phyloP scores from a whole-genome alignment of 176 grass and related monocot genomes.

The Bonia amplexicaulis region DNA sequence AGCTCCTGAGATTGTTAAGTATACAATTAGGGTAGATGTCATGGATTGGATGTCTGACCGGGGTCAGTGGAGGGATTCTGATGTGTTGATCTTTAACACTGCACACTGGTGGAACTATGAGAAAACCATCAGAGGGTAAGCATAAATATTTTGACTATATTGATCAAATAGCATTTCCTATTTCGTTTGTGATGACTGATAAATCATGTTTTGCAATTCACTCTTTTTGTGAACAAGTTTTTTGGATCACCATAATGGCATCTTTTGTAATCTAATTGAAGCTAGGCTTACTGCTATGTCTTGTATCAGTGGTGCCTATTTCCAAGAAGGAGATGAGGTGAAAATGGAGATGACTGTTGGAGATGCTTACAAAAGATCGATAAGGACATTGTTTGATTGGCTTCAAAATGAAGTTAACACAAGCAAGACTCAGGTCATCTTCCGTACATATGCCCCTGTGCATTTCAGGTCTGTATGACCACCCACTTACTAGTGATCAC shows the following conservation, averaged over 20 bases:
- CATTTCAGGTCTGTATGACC: conserved; percentile 83
- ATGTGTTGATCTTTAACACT: conserved; percentile 79
- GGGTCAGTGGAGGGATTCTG: conserved; percentile 65
- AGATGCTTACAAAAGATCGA: conserved; percentile 62
- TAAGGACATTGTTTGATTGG: conserved; percentile 69
- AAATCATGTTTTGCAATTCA: background rate
- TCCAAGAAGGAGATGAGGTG: conserved; percentile 71
- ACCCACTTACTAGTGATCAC: background rate
- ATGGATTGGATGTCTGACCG: conserved; percentile 71
- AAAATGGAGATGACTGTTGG: conserved; percentile 82
- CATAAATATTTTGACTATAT: background rate
- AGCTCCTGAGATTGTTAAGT: conserved; percentile 45
- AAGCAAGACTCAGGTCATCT: conserved; percentile 84
- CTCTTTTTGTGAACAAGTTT: background rate
- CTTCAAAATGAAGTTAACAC: conserved; percentile 68
- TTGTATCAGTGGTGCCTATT: conserved; percentile 65
- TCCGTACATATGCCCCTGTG: conserved; percentile 84
- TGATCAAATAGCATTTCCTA: background rate
- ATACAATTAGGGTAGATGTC: conserved; percentile 53
- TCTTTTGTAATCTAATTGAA: background rate
- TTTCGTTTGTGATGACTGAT: background rate
- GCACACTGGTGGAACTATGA: conserved; percentile 93
- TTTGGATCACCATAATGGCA: background rate
- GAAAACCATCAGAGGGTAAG: conserved; percentile 79
- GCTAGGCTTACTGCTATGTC: conserved; percentile 14